Percentiles rank a stretch among this genome's conserved stretches.
phyloP scores from a whole-genome alignment of 768 basidiomycete species.

The Nidularia pulvinata region DNA sequence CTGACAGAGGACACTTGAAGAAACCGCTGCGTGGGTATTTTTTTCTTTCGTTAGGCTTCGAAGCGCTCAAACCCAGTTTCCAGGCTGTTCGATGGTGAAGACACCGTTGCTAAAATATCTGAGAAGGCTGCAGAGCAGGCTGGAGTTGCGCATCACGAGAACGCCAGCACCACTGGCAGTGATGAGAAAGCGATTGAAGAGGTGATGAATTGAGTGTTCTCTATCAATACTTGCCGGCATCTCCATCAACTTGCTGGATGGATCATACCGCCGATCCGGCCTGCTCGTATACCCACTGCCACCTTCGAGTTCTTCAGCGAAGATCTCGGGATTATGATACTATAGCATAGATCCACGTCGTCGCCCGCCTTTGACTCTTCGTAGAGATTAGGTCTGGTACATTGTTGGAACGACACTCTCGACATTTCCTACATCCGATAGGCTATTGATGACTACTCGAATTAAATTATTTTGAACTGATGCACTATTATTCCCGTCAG shows the following conservation, averaged over 20 bases:
- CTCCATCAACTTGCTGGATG: too few species aligned
- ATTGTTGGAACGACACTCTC: too few species aligned
- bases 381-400: background rate
- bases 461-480: too few species aligned
- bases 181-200: conserved; percentile 14
- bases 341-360: background rate
- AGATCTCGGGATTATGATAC: background rate
- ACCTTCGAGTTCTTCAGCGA: background rate
- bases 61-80: background rate
- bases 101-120: conserved; percentile 32
- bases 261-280: background rate
- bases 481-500: too few species aligned
- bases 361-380: background rate
- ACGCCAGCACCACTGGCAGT: conserved; percentile 4
- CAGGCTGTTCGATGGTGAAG: conserved; percentile 58
- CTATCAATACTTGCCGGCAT: too few species aligned
- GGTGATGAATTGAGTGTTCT: conserved; percentile 2
- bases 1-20: conserved; percentile 51
- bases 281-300: background rate
- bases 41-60: background rate
- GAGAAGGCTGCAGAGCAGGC: conserved; percentile 19
- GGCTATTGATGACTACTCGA: too few species aligned
- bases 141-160: conserved; percentile 10
- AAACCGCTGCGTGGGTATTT: conserved; percentile 46
- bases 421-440: too few species aligned